Conservation (phyloP, 2,329 filamentous ascomycete species). For the Coniochaeta hoffmannii region DNA sequence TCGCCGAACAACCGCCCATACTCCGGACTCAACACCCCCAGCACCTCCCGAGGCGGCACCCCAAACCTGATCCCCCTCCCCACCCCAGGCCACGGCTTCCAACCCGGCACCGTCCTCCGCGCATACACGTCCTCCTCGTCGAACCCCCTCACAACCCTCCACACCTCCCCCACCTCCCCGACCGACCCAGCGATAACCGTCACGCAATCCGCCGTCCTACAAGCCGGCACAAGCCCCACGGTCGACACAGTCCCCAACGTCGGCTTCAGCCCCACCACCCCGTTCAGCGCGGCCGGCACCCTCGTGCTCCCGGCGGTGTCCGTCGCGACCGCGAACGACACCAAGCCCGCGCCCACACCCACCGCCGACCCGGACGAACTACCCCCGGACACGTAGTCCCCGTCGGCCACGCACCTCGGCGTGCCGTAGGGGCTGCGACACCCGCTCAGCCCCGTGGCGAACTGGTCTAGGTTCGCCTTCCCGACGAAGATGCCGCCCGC, state of each 20-base stretch:
- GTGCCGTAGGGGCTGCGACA: constrained; percentile 47
- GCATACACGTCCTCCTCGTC: constrained; percentile 39
- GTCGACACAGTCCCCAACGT: constrained; percentile 40
- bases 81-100: constrained; percentile 8
- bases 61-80: constrained; percentile 31
- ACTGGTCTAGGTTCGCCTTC: constrained; percentile 52
- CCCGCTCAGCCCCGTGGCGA: constrained; percentile 55
- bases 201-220: constrained; percentile 43
- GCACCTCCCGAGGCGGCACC: constrained; percentile 34
- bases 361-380: constrained; percentile 48
- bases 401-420: constrained; percentile 25
- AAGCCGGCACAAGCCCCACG: constrained; percentile 40
- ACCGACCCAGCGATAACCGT: constrained; percentile 37
- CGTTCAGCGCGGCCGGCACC: constrained; percentile 44
- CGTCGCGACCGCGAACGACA: constrained; percentile 46
- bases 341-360: constrained; percentile 40
- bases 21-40: constrained; percentile 18
- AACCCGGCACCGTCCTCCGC: constrained; percentile 11
- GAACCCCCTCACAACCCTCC: constrained; percentile 34
- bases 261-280: constrained; percentile 40
- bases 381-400: constrained; percentile 30
- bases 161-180: constrained; percentile 36
- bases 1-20: background rate
- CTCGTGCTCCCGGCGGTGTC: constrained; percentile 47
- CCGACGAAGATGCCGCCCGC: constrained; percentile 49